Base-by-base conservation (phyloP, 495 filamentous ascomycete genomes). In the Podospora comata region DNA sequence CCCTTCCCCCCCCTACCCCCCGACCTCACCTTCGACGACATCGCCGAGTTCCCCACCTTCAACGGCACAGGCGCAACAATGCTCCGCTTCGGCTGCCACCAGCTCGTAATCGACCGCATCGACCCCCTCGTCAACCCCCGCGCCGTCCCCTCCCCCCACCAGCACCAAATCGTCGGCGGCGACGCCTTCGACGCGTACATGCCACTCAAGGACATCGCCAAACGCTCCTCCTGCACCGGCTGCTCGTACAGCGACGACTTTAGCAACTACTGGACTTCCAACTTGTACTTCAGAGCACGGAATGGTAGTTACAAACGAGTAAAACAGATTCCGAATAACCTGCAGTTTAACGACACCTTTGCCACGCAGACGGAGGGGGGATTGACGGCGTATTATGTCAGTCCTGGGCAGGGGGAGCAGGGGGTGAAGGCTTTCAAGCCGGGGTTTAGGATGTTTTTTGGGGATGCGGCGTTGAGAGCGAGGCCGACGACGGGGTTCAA, bases 101-200 rank as follows among this genome's bases (percentile, higher is more conserved):
- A 62, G 27, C 26, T 62, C 60, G 60, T 62, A 26, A 62, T 62
- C 30, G 60, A 62, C 23, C 60, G 60, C 16, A 19, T 62, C 30
- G 60, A 62, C 30, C 60, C 60, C 60, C 60, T 62, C 30, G 60
- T 62, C 19, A 62, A 62, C 27, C 60, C 60, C 30, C 18, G 60
- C 60, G 23, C 30, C 26, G 16, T 30, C 60, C 60, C 60, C 18
- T 62, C 60, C 13, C 26, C 30, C 30, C 60, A 62, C 60, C 23
- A 30, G 60, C 60, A 62, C 30, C 60, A 62, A n/a, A 62, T 62
- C 30, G 60, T 62, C 6, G 60, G 60, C 18, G 60, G 60, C 9
- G 23, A 62, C 60, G 60, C 60, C 4, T 62, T 62, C 23, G 27
- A 62, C 30, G 60, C 60, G 4, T 62, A 9, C 30, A 62, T 62